Percentiles rank a stretch among this genome's conserved stretches.
Evolutionary conservation across 2,329 filamentous ascomycete species (phyloP).

Genomic region (Sporothrix brunneoviolacea): DNA sequence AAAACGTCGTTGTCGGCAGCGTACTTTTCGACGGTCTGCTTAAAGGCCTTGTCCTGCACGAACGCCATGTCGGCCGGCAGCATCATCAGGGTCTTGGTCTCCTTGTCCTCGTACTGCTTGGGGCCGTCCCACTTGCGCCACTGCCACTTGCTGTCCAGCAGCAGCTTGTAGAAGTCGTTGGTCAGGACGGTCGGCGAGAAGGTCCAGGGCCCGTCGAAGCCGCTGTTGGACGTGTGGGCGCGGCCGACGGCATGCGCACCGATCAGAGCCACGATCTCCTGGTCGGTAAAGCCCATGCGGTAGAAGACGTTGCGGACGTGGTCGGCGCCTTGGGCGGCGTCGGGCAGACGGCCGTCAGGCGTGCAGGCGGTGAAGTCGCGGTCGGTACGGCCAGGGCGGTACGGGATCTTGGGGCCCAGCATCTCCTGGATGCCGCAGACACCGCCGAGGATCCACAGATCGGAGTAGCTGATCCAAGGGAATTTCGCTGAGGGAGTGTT

Average conservation of each 20-base stretch:
- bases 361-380: slow-evolving; percentile 78
- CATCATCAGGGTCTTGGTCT: slow-evolving; percentile 91
- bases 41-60: slow-evolving; percentile 82
- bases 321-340: slow-evolving; percentile 68
- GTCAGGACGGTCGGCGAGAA: slow-evolving; percentile 87
- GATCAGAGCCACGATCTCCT: slow-evolving; percentile 85
- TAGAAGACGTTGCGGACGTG: slow-evolving; percentile 90
- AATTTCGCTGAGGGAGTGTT: slow-evolving; percentile 52
- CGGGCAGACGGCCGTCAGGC: slow-evolving; percentile 73
- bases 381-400: slow-evolving; percentile 78
- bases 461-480: slow-evolving; percentile 94
- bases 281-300: slow-evolving; percentile 97
- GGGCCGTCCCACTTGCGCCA: slow-evolving; percentile 89
- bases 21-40: slow-evolving; percentile 73
- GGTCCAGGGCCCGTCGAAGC: slow-evolving; percentile 85
- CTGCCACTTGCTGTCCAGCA: slow-evolving; percentile 88
- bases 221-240: slow-evolving; percentile 79
- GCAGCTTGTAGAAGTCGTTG: slow-evolving; percentile 88
- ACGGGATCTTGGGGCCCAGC: slow-evolving; percentile 81
- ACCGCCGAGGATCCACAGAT: slow-evolving; percentile 90
- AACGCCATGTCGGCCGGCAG: slow-evolving; percentile 85
- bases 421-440: slow-evolving; percentile 89
- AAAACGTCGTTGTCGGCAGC: slow-evolving; percentile 85
- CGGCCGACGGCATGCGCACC: slow-evolving; percentile 85
- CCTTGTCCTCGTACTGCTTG: slow-evolving; percentile 83